A percentile compares a stretch with the other conserved stretches of the same genome.
Conservation (phyloP, 2,329 filamentous ascomycete genomes). For the Elsinoe batatas region DNA sequence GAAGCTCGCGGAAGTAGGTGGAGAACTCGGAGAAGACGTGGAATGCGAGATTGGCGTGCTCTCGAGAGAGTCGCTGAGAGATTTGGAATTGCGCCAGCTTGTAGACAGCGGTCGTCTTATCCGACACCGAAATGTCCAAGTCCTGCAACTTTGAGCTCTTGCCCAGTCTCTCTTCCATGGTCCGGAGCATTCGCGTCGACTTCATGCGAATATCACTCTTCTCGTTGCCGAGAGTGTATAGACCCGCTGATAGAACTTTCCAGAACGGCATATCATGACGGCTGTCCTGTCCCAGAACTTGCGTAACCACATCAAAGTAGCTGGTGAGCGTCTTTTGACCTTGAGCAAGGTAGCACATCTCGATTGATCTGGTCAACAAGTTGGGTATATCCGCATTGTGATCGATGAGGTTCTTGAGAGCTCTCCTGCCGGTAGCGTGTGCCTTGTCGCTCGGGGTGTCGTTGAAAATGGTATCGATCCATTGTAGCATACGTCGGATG, state of each 20-base stretch:
- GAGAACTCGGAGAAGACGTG: slow-evolving; percentile 95
- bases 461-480: slow-evolving; percentile 85
- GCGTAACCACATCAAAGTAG: slow-evolving; percentile 86
- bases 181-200: slow-evolving; percentile 69
- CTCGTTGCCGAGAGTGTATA: slow-evolving; percentile 89
- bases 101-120: slow-evolving; percentile 97
- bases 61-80: slow-evolving; percentile 77
- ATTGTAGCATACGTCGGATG: slow-evolving; percentile 80
- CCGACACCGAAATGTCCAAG: slow-evolving; percentile 95
- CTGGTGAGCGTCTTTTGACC: slow-evolving; percentile 77
- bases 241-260: slow-evolving; percentile 76
- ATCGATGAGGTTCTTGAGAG: slow-evolving; percentile 78
- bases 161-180: slow-evolving; percentile 71
- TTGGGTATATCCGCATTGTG: slow-evolving; percentile 83
- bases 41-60: slow-evolving; percentile 82
- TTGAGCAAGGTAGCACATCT: slow-evolving; percentile 79
- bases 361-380: slow-evolving; percentile 79
- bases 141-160: slow-evolving; percentile 89
- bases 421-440: slow-evolving; percentile 79
- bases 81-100: slow-evolving; percentile 96
- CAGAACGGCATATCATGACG: slow-evolving; percentile 80
- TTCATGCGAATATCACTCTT: slow-evolving; percentile 82
- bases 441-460: slow-evolving; percentile 83
- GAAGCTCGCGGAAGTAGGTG: slow-evolving; percentile 79
- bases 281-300: slow-evolving; percentile 68